Percentiles rank a stretch among this genome's conserved stretches.
Evolutionary conservation across 441 rosid genomes (phyloP).

Genomic region (Populus hybrid): DNA sequence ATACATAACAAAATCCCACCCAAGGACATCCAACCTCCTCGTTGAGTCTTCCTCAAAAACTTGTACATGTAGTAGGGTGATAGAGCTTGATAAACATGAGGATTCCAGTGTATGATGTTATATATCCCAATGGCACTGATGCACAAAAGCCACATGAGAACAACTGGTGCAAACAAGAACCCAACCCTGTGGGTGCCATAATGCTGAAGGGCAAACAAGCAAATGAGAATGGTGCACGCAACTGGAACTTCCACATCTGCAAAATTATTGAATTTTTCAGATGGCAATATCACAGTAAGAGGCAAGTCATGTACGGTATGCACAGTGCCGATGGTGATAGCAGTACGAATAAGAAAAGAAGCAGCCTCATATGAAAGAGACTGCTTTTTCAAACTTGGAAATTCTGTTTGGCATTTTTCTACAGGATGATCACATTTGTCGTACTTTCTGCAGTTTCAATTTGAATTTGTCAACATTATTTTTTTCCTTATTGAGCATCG

Average conservation of each 20-base stretch:
- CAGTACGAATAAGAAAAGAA: neutral
- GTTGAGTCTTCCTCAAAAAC: slow-evolving; percentile 80
- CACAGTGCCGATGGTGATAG: neutral
- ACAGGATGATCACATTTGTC: neutral
- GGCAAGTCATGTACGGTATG: neutral
- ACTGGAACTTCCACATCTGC: slow-evolving; percentile 86
- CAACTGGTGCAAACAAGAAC: slow-evolving; percentile 88
- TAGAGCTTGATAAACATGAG: slow-evolving; percentile 79
- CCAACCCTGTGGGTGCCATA: slow-evolving; percentile 94
- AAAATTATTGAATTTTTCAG: slow-evolving; percentile 24
- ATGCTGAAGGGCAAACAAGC: slow-evolving; percentile 91
- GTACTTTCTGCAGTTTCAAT: neutral
- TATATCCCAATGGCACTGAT: slow-evolving; percentile 80
- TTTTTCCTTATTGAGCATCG: neutral
- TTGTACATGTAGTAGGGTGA: slow-evolving; percentile 91
- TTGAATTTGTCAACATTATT: neutral
- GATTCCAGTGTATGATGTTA: slow-evolving; percentile 86
- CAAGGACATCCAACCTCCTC: slow-evolving; percentile 92
- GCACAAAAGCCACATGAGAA: slow-evolving; percentile 77
- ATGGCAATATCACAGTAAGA: slow-evolving; percentile 5
- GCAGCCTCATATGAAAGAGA: neutral
- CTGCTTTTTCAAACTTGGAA: neutral
- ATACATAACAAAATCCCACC: slow-evolving; percentile 93
- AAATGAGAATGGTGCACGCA: slow-evolving; percentile 73
- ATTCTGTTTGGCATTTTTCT: neutral